phyloP scores from a whole-genome alignment of 257 asterid genomes.

The Phtheirospermum japonicum region DNA sequence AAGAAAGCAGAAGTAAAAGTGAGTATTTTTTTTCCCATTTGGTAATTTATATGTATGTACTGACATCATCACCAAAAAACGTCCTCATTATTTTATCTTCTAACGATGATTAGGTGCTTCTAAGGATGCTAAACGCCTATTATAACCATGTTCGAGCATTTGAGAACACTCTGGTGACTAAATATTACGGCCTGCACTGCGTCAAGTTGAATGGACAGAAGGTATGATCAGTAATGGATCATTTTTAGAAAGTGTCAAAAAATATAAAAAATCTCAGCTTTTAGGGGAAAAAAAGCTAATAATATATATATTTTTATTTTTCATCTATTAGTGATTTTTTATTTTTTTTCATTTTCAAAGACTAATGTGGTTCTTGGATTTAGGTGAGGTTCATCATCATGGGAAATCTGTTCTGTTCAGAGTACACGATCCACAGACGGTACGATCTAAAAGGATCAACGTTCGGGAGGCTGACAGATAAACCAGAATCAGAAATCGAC shows the following conservation, averaged over 20 bases:
- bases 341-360: not conserved
- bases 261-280: too few species aligned
- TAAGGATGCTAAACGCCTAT: slow-evolving; percentile 65
- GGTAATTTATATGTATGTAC: not conserved
- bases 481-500: slow-evolving; percentile 84
- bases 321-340: not conserved
- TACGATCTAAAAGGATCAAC: slow-evolving; percentile 95
- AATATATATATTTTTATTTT: not conserved
- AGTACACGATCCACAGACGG: slow-evolving; percentile 66
- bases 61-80: not conserved
- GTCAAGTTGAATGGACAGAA: slow-evolving; percentile 67
- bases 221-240: slow-evolving; percentile 39
- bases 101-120: slow-evolving; percentile 43
- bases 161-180: slow-evolving; percentile 63
- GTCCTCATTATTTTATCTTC: slow-evolving; percentile 7
- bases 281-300: too few species aligned
- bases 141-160: slow-evolving; percentile 57
- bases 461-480: slow-evolving; percentile 80
- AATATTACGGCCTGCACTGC: slow-evolving; percentile 63
- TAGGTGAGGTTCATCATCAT: slow-evolving; percentile 88
- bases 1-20: slow-evolving; percentile 96
- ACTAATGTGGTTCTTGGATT: slow-evolving; percentile 19
- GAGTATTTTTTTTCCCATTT: slow-evolving; percentile 27
- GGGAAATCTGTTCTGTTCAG: slow-evolving; percentile 83
- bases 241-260: too few species aligned